phyloP scores from a whole-genome alignment of 768 basidiomycete genomes.

The Trametes sanguinea region DNA sequence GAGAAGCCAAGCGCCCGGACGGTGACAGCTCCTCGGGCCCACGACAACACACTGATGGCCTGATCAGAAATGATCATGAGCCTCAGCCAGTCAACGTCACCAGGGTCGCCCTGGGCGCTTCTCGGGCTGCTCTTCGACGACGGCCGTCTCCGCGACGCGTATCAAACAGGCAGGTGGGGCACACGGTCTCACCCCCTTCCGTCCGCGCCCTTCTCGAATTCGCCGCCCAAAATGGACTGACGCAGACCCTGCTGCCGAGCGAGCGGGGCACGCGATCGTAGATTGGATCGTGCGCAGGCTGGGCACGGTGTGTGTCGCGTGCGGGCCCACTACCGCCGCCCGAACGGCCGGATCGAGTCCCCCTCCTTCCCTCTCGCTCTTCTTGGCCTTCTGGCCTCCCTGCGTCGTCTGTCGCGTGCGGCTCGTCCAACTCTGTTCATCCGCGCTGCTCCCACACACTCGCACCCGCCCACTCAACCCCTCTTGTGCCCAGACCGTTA shows the following conservation, averaged over 20 bases:
- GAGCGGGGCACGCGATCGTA: slow-evolving; percentile 22
- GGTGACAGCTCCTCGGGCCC: not conserved
- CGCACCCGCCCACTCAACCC: not conserved
- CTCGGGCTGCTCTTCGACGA: not conserved
- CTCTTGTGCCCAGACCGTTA: not conserved
- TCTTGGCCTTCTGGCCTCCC: not conserved
- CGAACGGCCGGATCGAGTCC: slow-evolving; percentile 3
- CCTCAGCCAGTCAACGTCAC: slow-evolving; percentile 9
- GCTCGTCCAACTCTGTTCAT: not conserved
- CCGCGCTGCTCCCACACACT: slow-evolving; percentile 3
- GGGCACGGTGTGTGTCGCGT: not conserved
- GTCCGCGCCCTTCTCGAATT: slow-evolving; percentile 3
- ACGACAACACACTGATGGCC: not conserved
- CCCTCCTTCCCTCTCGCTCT: not conserved
- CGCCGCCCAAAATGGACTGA: slow-evolving; percentile 13
- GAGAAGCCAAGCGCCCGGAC: not conserved
- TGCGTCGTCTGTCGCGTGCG: too few species aligned
- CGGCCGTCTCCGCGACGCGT: slow-evolving; percentile 19
- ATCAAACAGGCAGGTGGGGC: slow-evolving; percentile 11
- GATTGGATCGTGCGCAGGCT: slow-evolving; percentile 17
- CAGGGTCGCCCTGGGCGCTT: slow-evolving; percentile 4
- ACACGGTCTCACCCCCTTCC: slow-evolving; percentile 9
- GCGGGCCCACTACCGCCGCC: slow-evolving; percentile 4
- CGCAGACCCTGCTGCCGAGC: slow-evolving; percentile 15
- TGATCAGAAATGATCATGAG: not conserved